Conservation (phyloP, 75 land plant genomes). For the Pseudotsuga menziesii region DNA sequence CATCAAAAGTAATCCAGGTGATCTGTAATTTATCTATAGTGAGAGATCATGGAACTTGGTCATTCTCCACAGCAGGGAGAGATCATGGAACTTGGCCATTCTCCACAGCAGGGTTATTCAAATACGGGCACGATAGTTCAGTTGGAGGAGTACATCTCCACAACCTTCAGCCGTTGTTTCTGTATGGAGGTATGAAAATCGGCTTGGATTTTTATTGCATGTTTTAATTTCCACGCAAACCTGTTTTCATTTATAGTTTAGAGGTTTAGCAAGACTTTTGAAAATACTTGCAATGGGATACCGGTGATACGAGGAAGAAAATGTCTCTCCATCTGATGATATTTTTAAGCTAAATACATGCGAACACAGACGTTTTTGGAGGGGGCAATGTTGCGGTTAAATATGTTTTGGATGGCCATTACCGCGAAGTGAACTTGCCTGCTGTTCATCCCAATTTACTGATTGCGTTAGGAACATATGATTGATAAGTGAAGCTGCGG, state of each 20-base stretch:
- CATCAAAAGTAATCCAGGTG: no score
- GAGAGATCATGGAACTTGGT: conserved; percentile 43
- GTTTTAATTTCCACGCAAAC: no score
- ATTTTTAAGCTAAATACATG: conserved; percentile 51
- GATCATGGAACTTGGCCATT: conserved; percentile 54
- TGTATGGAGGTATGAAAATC: conserved; percentile 50
- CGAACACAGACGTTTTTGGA: conserved; percentile 74
- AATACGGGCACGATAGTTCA: conserved; percentile 79
- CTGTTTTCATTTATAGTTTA: no score
- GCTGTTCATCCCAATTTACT: conserved; percentile 69
- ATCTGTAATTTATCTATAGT: no score
- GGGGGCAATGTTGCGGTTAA: conserved; percentile 74
- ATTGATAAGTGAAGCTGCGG: conserved; percentile 77
- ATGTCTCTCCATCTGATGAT: conserved; percentile 64
- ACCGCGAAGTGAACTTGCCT: conserved; percentile 75
- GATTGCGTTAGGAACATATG: conserved; percentile 79
- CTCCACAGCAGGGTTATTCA: conserved; percentile 79
- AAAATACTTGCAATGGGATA: conserved; percentile 37
- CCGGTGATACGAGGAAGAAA: conserved; percentile 62
- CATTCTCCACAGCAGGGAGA: conserved; percentile 65
- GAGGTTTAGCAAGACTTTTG: no score
- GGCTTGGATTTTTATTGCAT: no score
- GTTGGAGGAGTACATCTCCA: conserved; percentile 82
- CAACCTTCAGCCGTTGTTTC: conserved; percentile 70
- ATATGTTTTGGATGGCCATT: conserved; percentile 42